These are phyloP conservation scores for Penicillium chermesinum DNA, from an alignment of 495 filamentous ascomycete genomes.

Conservation along the genomic window DNA sequence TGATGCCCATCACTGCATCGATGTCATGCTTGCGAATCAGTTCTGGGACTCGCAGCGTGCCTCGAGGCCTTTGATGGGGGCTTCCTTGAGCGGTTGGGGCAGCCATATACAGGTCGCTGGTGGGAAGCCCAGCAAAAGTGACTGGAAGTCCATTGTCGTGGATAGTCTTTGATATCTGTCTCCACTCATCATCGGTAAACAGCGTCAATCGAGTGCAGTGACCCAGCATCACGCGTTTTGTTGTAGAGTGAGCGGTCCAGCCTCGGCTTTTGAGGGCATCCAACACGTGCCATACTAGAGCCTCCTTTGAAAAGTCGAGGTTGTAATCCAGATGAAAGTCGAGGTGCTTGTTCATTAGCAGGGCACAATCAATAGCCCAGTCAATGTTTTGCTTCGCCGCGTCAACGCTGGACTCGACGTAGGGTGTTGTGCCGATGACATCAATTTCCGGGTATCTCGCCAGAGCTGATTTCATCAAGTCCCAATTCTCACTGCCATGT, in stretches of 20 bases:
- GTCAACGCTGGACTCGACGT: constrained; percentile 54
- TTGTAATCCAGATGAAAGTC: constrained; percentile 76
- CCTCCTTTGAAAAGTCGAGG: constrained; percentile 42
- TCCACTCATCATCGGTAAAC: constrained; percentile 47
- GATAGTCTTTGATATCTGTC: constrained; percentile 40
- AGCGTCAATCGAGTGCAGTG: constrained; percentile 67
- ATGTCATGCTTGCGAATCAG: constrained; percentile 58
- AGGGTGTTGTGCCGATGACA: constrained; percentile 64
- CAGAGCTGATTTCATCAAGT: constrained; percentile 46
- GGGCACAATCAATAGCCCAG: constrained; percentile 53
- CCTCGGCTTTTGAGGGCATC: constrained; percentile 37
- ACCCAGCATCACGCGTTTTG: constrained; percentile 56
- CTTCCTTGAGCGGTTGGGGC: constrained; percentile 32
- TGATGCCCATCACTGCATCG: constrained; percentile 60
- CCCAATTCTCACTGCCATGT: constrained; percentile 41
- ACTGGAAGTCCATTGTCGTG: constrained; percentile 48
- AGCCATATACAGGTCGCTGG: constrained; percentile 74
- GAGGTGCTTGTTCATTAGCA: constrained; percentile 49
- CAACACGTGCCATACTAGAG: constrained; percentile 51
- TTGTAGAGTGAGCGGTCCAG: constrained; percentile 36
- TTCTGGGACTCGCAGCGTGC: constrained; percentile 57
- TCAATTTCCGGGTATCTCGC: constrained; percentile 39
- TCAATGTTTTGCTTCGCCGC: constrained; percentile 54
- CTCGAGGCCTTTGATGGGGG: constrained; percentile 38
- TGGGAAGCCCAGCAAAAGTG: constrained; percentile 66